Base-by-base conservation (phyloP, 805 yeast genomes). In the Cyberlindnera meyerae region DNA sequence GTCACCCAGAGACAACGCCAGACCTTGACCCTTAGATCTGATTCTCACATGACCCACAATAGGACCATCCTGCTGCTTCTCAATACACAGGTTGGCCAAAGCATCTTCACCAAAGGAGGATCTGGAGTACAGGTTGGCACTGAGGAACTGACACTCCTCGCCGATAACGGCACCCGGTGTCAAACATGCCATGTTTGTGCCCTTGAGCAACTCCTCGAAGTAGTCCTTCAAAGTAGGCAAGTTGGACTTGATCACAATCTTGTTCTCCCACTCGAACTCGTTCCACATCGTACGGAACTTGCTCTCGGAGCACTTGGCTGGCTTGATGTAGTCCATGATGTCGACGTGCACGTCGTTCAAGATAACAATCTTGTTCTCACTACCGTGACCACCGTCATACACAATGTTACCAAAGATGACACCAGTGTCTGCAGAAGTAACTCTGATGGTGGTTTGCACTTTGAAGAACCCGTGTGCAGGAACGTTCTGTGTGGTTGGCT, bases 241-340 rank as follows among this genome's bases (percentile, higher is more conserved):
- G 36, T 70, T 72, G 2, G 94, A 77, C 49, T 82, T 79, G 58
- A 93, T 84, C 42, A 89, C 84, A 51, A 93, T 89, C 69, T 93
- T 93, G 69, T 93, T 93, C 64, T 93, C 98, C 98, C 98, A 93
- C 66, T 93, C 99, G 58, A 94, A 93, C 60, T 89, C 97, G 60
- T 88, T 87, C 99, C 99, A 93, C 97, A 89, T 90, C 54, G 79
- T 75, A 57, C 98, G 83, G 83, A 93, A 93, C 49, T 77, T 82
- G 30, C 79, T 77, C 63, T 90, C 97, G 12, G 88, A 68, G 60
- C 95, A 85, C 17, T 75, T 73, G n/a, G 95, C 93, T 15, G 98
- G 97, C 60, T 86, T 87, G 61, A 93, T 88, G 66, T 93, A 93
- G 62, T 93, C 97, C 88, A 93, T 86, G 36, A 93, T 85, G 60